Conservation (phyloP, 805 yeast species). For the Starmerella kuoi region DNA sequence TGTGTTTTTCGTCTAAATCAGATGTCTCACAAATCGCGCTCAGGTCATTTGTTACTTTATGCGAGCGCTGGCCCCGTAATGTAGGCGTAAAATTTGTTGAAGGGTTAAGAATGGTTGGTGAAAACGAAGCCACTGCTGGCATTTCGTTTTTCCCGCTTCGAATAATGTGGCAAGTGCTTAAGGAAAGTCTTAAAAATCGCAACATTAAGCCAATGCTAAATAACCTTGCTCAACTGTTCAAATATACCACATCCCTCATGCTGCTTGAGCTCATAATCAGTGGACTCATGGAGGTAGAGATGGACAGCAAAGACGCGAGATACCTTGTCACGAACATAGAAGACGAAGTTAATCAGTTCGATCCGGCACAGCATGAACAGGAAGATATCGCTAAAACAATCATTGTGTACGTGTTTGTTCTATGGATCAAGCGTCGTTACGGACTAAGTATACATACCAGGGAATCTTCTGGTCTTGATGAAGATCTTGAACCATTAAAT, state of each 20-base stretch:
- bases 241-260: background rate
- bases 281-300: slow-evolving; percentile 4
- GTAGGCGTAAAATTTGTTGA: slow-evolving; percentile 10
- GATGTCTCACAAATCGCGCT: slow-evolving; percentile 13
- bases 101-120: slow-evolving; percentile 4
- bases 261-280: slow-evolving; percentile 1
- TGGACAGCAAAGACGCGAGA: slow-evolving; percentile 13
- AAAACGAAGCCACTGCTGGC: background rate
- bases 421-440: slow-evolving; percentile 15
- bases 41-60: slow-evolving; percentile 1
- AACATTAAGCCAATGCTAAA: slow-evolving; percentile 4
- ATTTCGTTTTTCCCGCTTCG: background rate
- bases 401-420: slow-evolving; percentile 7
- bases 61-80: slow-evolving; percentile 9
- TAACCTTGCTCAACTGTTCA: slow-evolving; percentile 2
- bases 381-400: background rate
- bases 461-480: background rate
- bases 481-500: slow-evolving; percentile 9
- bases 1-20: slow-evolving; percentile 7
- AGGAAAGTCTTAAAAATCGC: background rate
- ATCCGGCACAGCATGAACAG: slow-evolving; percentile 1
- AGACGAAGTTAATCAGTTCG: slow-evolving; percentile 6
- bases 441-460: slow-evolving; percentile 1
- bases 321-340: slow-evolving; percentile 2
- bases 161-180: slow-evolving; percentile 2